phyloP scores from a whole-genome alignment of 2,329 filamentous ascomycete species.

The Phaeosphaeriaceae sp. region DNA sequence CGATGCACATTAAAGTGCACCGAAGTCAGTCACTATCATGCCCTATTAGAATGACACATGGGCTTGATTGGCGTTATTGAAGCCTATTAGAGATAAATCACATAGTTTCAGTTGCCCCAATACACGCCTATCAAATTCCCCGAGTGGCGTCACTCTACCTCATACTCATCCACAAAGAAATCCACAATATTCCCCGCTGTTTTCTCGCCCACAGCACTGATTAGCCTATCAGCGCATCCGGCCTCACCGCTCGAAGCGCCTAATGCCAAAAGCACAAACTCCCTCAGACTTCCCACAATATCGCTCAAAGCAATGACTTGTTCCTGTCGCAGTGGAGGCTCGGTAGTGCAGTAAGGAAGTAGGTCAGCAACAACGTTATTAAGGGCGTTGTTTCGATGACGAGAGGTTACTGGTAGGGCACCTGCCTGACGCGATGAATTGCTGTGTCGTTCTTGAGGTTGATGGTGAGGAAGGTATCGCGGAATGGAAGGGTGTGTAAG shows the following conservation, averaged over 20 bases:
- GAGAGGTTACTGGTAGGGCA: not conserved
- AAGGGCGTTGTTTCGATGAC: not conserved
- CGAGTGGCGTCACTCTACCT: slow-evolving; percentile 17
- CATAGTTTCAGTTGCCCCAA: too few species aligned
- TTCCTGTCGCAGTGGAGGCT: slow-evolving; percentile 22
- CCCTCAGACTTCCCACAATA: slow-evolving; percentile 37
- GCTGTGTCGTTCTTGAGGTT: not conserved
- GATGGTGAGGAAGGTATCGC: not conserved
- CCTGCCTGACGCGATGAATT: not conserved
- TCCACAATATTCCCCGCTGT: slow-evolving; percentile 30
- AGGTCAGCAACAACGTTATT: slow-evolving; percentile 26
- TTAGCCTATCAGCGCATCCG: slow-evolving; percentile 17
- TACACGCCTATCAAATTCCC: too few species aligned
- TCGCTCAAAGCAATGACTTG: slow-evolving; percentile 43
- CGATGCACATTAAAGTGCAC: too few species aligned
- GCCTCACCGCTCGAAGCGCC: slow-evolving; percentile 23
- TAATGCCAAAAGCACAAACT: slow-evolving; percentile 39
- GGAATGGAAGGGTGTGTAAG: not conserved
- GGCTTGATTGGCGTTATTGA: too few species aligned
- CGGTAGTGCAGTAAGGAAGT: slow-evolving; percentile 39
- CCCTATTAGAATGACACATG: too few species aligned
- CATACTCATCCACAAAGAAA: slow-evolving; percentile 45
- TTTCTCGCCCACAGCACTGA: slow-evolving; percentile 28
- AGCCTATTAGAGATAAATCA: too few species aligned
- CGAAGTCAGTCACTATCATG: too few species aligned